Evolutionary conservation across 2,329 filamentous ascomycete species (phyloP).

Genomic region (Ophiostoma angusticollis): DNA sequence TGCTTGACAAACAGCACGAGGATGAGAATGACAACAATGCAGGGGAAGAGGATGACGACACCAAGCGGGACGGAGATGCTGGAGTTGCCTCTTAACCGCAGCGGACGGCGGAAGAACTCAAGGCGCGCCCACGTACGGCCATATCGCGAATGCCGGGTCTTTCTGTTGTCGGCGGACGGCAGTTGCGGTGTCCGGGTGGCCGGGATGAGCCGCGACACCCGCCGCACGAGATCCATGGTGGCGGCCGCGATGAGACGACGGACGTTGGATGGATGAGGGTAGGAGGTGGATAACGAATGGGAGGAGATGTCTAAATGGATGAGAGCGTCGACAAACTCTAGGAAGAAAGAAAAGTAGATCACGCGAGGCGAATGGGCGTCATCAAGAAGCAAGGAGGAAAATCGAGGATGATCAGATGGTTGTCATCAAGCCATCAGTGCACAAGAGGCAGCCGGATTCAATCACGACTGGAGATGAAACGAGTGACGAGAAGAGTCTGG

Average conservation of each 20-base stretch:
- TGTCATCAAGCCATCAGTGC: too few species aligned
- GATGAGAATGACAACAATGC: constrained; percentile 83
- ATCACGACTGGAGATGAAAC: too few species aligned
- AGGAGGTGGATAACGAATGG: too few species aligned
- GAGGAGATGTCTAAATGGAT: too few species aligned
- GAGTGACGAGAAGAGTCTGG: too few species aligned
- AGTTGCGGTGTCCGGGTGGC: constrained; percentile 29
- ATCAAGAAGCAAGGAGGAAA: too few species aligned
- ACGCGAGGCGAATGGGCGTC: too few species aligned
- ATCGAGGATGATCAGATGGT: too few species aligned
- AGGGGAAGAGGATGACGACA: constrained; percentile 83
- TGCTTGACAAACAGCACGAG: constrained; percentile 80
- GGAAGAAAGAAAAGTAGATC: too few species aligned
- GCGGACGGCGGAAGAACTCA: constrained; percentile 72
- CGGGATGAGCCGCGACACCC: constrained; percentile 38
- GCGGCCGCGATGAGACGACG: background rate
- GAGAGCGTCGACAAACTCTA: too few species aligned
- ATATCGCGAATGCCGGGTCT: constrained; percentile 29
- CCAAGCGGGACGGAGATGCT: constrained; percentile 85
- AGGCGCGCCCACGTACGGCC: constrained; percentile 37
- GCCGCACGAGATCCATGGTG: constrained; percentile 46
- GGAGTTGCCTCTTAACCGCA: constrained; percentile 84
- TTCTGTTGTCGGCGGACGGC: constrained; percentile 41
- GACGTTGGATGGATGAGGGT: too few species aligned
- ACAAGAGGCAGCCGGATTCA: too few species aligned